Evolutionary conservation across 768 basidiomycete genomes (phyloP).

Genomic region (Amylocystis lapponica): DNA sequence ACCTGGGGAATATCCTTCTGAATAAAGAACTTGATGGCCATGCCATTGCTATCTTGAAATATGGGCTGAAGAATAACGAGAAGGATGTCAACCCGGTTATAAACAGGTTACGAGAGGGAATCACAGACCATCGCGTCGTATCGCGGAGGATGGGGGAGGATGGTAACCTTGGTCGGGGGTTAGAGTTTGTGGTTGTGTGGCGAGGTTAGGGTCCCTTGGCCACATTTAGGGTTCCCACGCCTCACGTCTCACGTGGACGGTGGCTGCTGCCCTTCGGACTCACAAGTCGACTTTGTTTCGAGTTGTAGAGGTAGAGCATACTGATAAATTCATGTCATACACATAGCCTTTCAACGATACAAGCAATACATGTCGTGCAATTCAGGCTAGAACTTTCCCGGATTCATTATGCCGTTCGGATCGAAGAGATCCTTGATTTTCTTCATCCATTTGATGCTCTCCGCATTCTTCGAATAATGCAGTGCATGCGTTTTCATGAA

Average conservation of each 20-base stretch:
- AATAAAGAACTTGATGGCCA: constrained; percentile 78
- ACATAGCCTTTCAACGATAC: too few species aligned
- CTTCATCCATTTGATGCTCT: constrained; percentile 85
- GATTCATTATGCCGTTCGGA: constrained; percentile 89
- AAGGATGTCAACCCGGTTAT: neutral
- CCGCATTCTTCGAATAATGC: constrained; percentile 75
- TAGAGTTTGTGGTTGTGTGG: constrained; percentile 15
- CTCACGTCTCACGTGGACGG: too few species aligned
- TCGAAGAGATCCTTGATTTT: constrained; percentile 87
- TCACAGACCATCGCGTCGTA: constrained; percentile 11
- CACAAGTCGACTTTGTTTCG: too few species aligned
- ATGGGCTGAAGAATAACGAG: constrained; percentile 45
- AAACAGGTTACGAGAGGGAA: neutral
- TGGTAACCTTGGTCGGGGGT: constrained; percentile 19
- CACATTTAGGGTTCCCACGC: constrained; percentile 4
- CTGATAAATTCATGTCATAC: too few species aligned
- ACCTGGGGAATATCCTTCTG: constrained; percentile 72
- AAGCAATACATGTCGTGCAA: neutral
- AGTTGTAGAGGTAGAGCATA: too few species aligned
- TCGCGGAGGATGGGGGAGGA: neutral
- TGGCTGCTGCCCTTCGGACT: too few species aligned
- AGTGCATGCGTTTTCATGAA: constrained; percentile 90
- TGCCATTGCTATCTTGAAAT: constrained; percentile 62
- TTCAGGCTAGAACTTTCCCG: constrained; percentile 58
- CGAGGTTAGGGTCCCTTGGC: constrained; percentile 17